phyloP scores from a whole-genome alignment of 202 grass and related monocot genomes.

The Cymbopogon flexuosus region DNA sequence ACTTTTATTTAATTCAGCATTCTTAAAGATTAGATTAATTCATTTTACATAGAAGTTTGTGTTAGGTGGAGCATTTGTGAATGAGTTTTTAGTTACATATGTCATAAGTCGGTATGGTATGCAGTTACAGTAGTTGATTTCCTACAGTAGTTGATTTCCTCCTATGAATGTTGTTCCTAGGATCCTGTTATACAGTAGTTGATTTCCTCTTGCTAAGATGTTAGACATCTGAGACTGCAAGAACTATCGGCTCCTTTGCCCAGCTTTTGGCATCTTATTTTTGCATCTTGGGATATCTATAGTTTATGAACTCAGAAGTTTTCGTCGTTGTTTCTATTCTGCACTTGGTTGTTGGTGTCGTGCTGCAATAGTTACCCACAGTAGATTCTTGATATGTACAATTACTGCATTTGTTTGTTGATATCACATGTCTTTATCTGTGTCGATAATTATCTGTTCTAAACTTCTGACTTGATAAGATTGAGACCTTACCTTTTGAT shows the following conservation, averaged over 20 bases:
- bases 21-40: constrained; percentile 8
- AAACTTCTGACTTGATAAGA: not conserved
- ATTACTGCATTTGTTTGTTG: not conserved
- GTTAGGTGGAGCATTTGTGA: not conserved
- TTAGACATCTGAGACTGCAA: not conserved
- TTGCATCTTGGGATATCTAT: not conserved
- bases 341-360: not conserved
- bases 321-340: not conserved
- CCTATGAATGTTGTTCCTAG: not conserved
- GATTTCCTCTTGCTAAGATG: not conserved
- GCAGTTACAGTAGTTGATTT: not conserved
- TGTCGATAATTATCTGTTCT: not conserved
- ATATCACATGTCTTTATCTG: not conserved
- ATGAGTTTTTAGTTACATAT: not conserved
- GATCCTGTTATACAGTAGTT: not conserved
- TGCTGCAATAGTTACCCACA: not conserved
- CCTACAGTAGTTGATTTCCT: too few relatives aligned
- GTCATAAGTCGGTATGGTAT: not conserved
- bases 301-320: not conserved
- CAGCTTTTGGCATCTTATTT: not conserved
- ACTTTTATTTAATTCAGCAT: not conserved
- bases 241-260: not conserved
- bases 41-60: not conserved
- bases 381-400: not conserved
- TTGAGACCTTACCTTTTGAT: not conserved